Evolutionary conservation across 2,329 filamentous ascomycete species (phyloP).

Genomic region (Fusarium sp.): DNA sequence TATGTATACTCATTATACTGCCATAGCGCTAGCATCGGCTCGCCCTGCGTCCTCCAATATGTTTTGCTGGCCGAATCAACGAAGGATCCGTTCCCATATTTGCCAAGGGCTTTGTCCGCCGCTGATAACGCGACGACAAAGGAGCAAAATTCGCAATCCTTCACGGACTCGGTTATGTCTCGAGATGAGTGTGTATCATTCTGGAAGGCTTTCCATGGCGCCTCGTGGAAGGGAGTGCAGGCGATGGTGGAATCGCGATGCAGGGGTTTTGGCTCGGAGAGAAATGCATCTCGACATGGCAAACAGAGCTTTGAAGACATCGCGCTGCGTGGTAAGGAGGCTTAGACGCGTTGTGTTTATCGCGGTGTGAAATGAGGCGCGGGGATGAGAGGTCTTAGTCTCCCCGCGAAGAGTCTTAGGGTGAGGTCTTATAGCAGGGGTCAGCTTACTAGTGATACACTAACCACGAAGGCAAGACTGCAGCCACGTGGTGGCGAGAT

Average conservation of each 20-base stretch:
- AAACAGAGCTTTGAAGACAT: neutral
- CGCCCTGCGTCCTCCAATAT: neutral
- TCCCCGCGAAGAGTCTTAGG: neutral
- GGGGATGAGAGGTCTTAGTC: neutral
- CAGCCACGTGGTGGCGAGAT: neutral
- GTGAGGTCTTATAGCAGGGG: neutral
- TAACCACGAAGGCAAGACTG: neutral
- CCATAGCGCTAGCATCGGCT: neutral
- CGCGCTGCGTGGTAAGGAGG: accelerated
- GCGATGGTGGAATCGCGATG: neutral
- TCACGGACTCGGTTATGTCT: neutral
- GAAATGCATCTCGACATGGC: neutral
- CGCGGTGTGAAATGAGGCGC: neutral
- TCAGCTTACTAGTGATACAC: neutral
- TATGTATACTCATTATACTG: neutral
- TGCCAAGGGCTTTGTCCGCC: neutral
- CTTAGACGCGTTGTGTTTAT: neutral
- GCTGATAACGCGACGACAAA: neutral
- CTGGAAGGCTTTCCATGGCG: neutral
- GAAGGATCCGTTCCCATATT: neutral
- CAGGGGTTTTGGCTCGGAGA: neutral
- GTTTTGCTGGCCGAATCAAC: neutral
- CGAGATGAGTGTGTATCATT: too few relatives aligned
- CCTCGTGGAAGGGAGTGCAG: neutral
- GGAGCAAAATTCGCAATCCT: neutral